Evolutionary conservation across 768 basidiomycete genomes (phyloP), one percentile per base, ranked within the genome.

Genomic region (Russula abietina): DNA sequence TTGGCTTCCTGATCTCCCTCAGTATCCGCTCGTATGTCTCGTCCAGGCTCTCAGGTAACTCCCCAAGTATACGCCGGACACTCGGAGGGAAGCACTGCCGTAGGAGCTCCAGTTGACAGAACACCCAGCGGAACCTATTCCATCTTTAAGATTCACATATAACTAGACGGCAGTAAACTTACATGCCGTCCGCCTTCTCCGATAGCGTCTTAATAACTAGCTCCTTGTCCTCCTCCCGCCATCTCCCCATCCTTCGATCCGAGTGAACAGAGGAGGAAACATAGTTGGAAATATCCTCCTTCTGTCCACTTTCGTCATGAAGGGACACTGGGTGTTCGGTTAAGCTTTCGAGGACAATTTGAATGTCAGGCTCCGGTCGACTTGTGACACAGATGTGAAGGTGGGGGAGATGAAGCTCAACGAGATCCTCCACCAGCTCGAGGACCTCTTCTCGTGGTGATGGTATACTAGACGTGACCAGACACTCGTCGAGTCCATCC

Each of bases 11-110:
- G 22, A 60, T 60, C 9, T 54, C 51, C 39, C 33, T n/a, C 17
- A 60, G 19, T 43, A 60, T 53, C 11, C 52, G 59, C 30, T 53
- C 51, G 30, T 60, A 60, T 9, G 59, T 60, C 30, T 46, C 59
- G 5, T 60, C 59, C 9, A 60, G 14, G 17, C 39, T 38, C 2
- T 46, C 32, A 0, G 59, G 50, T 14, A 60, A 45, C 9, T 52
- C 51, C 0, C 54, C 59, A 11, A 60, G n/a, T 32, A 51, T 32
- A 12, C 19, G 57, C 11, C 57, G 57, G 19, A 56, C 41, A 30
- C 41, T 43, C 9, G 41, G 28, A 6, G 55, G 55, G 41, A 45
- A 56, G 8, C 11, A 56, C 2, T 56, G 19, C 4, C 41, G 41
- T 16, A 56, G 28, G 7, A 56, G 4, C 6, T 56, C 41, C 43